Base-by-base conservation (phyloP, 257 asterid species). In the Solanum ossicruentum region DNA sequence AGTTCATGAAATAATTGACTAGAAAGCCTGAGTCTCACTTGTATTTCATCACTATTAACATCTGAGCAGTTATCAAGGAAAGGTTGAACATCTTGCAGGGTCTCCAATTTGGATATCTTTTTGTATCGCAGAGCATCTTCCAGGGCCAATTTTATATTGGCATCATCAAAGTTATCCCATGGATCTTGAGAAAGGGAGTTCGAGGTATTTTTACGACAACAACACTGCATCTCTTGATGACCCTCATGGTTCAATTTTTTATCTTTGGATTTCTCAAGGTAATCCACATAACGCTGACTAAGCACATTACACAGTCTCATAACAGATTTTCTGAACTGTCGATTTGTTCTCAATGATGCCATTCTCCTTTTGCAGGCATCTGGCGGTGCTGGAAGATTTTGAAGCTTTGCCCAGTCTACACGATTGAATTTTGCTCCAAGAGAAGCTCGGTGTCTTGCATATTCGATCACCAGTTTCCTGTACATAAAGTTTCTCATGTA, bases 381-480 rank as follows among this genome's bases (percentile, higher is more conserved):
- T 83, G 95, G 97, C 71, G 97, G 91, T 21, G 97, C 98, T 28
- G 99, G 99, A 73, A 96, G 98, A 91, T 91, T 91, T 82, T 88
- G 82, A 86, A 96, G 88, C 18, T 97, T 89, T 84, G 81, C 85
- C 98, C 98, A 96, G 86, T 91, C 91, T 61, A 89, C 91, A 80
- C 98, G 95, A 88, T 93, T 91, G 90, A 88, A 91, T 52, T 92
- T 93, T 84, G 96, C 94, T 83, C 99, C 99, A 83, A 88, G 92
- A 89, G 92, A 90, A 89, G 97, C 97, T 89, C 98, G 93, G 86
- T 90, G 82, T 89, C 90, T 93, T 88, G 90, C 92, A 89, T 96
- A 96, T 88, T 88, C 96, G 55, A 92, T 93, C 89, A 95, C 94
- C 92, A 96, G 86, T 88, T 91, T 92, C 89, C 99, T 96, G 91